Evolutionary conservation across 176 grass and related monocot species (phyloP).

Genomic region (Cenchrus americanus): DNA sequence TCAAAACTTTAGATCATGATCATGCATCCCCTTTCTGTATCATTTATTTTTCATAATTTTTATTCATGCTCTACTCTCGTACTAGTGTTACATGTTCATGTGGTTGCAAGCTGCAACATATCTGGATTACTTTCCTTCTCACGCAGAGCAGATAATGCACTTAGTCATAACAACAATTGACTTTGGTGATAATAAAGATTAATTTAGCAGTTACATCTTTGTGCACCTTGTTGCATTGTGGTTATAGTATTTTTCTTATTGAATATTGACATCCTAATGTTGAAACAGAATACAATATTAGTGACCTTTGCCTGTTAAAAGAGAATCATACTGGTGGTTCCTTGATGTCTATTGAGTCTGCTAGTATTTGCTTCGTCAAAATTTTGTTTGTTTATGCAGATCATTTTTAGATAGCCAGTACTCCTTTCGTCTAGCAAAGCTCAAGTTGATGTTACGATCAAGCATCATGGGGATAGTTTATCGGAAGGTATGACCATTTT

Average conservation of each 20-base stretch:
- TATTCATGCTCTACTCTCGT: neutral
- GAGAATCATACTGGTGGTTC: neutral
- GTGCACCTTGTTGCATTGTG: neutral
- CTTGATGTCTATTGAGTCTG: neutral
- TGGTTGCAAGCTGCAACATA: neutral
- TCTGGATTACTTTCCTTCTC: neutral
- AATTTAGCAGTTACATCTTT: slow-evolving; percentile 2
- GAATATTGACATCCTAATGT: neutral
- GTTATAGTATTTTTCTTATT: neutral
- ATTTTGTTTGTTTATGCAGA: slow-evolving; percentile 43
- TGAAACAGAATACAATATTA: slow-evolving; percentile 8
- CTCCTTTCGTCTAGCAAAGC: slow-evolving; percentile 78
- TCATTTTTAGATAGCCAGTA: slow-evolving; percentile 95
- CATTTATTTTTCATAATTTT: slow-evolving; percentile 21
- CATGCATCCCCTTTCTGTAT: neutral
- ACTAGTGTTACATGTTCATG: neutral
- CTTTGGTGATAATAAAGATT: slow-evolving; percentile 17
- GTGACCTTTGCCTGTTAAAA: neutral
- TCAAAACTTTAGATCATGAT: neutral
- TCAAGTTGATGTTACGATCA: slow-evolving; percentile 94
- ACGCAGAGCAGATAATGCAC: neutral
- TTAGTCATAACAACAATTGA: neutral
- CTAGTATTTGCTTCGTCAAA: slow-evolving; percentile 11
- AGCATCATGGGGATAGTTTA: slow-evolving; percentile 88
- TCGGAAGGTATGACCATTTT: slow-evolving; percentile 64